Evolutionary conservation across 352 stramenopile species (phyloP).

Genomic region (Pythium sukuiense): DNA sequence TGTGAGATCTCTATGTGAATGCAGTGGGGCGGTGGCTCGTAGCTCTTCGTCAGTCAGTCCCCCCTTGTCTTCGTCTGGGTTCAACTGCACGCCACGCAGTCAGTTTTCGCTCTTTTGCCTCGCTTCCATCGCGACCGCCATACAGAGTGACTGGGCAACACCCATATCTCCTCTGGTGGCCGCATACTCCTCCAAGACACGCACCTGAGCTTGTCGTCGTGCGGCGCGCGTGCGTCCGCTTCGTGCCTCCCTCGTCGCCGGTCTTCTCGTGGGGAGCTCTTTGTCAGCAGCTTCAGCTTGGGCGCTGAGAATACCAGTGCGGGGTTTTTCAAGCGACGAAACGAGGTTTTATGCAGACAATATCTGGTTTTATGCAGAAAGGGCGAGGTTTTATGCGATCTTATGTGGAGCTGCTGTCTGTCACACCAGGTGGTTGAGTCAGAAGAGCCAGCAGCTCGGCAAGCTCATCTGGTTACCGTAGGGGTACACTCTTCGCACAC

Average conservation of each 20-base stretch:
- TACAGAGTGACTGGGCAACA: not conserved
- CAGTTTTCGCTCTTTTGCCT: not conserved
- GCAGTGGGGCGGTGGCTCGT: not conserved
- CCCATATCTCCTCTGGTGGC: not conserved
- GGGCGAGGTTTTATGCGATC: constrained; percentile 16
- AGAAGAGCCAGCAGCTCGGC: constrained; percentile 11
- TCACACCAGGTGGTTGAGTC: constrained; percentile 23
- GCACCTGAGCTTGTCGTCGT: not conserved
- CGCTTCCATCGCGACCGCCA: not conserved
- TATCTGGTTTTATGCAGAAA: not conserved
- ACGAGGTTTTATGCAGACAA: constrained; percentile 12
- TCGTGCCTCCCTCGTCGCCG: constrained; percentile 1
- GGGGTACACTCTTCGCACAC: not conserved
- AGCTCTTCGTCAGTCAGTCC: not conserved
- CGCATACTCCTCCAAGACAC: not conserved
- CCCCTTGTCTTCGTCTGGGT: constrained; percentile 1
- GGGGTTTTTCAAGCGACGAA: constrained; percentile 2
- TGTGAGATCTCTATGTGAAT: constrained; percentile 14
- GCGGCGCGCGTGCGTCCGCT: not conserved
- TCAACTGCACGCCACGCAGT: constrained; percentile 1
- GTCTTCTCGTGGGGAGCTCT: constrained; percentile 5
- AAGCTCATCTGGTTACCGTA: constrained; percentile 5
- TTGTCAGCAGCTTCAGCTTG: constrained; percentile 28
- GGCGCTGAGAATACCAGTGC: constrained; percentile 22
- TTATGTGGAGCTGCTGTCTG: constrained; percentile 14